phyloP scores from a whole-genome alignment of 2,329 filamentous ascomycete genomes.

The Colletotrichum sp. region DNA sequence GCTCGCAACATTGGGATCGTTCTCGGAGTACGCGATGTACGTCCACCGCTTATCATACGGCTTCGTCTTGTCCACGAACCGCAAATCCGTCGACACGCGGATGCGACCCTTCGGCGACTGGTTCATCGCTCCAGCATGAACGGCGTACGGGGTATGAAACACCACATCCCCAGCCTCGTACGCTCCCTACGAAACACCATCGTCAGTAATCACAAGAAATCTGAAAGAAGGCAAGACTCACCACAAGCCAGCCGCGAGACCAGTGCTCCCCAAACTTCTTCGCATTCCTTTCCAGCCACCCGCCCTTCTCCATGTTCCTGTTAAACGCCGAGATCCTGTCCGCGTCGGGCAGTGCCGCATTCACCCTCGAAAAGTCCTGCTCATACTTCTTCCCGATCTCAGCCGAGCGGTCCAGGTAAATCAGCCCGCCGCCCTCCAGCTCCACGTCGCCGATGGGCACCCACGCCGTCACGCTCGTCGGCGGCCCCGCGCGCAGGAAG shows the following conservation, averaged over 20 bases:
- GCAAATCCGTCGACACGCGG: conserved; percentile 58
- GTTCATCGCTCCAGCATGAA: conserved; percentile 62
- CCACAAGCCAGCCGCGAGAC: neutral
- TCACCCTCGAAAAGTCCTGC: conserved; percentile 39
- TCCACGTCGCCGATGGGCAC: conserved; percentile 59
- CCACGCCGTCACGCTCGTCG: conserved; percentile 61
- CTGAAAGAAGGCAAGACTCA: neutral
- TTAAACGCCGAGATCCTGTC: conserved; percentile 59
- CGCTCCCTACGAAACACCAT: neutral
- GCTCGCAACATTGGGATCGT: neutral
- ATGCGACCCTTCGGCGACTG: conserved; percentile 55
- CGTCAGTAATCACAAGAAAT: neutral
- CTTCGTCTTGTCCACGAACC: conserved; percentile 55
- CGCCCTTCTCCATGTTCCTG: conserved; percentile 62
- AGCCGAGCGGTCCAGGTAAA: conserved; percentile 59
- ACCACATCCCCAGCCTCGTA: conserved; percentile 46
- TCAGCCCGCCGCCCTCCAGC: conserved; percentile 60
- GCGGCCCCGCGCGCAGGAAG: conserved; percentile 59
- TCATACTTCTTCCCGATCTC: neutral
- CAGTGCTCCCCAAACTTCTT: neutral
- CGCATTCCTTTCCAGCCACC: conserved; percentile 46
- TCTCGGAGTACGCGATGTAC: neutral
- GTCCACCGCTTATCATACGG: conserved; percentile 47
- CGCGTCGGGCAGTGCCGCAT: conserved; percentile 55
- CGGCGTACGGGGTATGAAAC: conserved; percentile 39